Conservation (phyloP, 768 basidiomycete genomes). For the Sutorius australiensis region DNA sequence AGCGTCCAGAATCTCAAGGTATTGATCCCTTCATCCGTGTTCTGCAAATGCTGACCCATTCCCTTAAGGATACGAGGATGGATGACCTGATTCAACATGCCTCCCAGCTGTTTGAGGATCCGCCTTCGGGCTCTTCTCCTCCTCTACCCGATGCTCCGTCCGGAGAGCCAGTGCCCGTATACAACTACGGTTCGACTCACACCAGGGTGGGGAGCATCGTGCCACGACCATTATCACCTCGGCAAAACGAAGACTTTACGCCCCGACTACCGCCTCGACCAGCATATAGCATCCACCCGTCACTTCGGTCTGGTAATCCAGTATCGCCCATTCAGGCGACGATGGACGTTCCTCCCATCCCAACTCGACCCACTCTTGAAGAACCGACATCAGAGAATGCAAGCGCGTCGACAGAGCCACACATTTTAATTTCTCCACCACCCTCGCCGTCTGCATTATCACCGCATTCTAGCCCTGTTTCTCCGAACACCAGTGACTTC, state of each 20-base stretch:
- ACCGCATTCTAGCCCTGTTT: conserved; percentile 8
- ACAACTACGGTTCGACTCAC: conserved; percentile 67
- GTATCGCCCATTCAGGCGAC: conserved; percentile 45
- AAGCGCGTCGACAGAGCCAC: conserved; percentile 6
- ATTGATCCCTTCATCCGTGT: conserved; percentile 15
- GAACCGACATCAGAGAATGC: conserved; percentile 9
- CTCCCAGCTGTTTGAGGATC: conserved; percentile 60
- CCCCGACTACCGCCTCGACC: conserved; percentile 69
- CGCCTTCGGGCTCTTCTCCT: conserved; percentile 50
- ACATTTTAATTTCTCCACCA: conserved; percentile 11
- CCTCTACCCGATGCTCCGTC: conserved; percentile 71
- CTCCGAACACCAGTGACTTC: conserved; percentile 7
- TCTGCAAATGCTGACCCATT: conserved; percentile 25
- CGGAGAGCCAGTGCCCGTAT: conserved; percentile 54
- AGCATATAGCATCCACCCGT: conserved; percentile 74
- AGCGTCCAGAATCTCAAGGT: conserved; percentile 78
- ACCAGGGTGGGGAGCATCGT: conserved; percentile 59
- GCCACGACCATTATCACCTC: conserved; percentile 20
- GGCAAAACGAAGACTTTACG: conserved; percentile 60
- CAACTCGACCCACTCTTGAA: conserved; percentile 25
- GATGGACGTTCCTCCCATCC: conserved; percentile 30
- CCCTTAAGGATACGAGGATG: conserved; percentile 63
- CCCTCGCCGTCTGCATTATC: conserved; percentile 20
- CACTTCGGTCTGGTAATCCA: conserved; percentile 48
- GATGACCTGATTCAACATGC: conserved; percentile 80